Evolutionary conservation across 768 basidiomycete genomes (phyloP), one percentile per base, ranked within the genome.

Genomic region (Mycena rosella): DNA sequence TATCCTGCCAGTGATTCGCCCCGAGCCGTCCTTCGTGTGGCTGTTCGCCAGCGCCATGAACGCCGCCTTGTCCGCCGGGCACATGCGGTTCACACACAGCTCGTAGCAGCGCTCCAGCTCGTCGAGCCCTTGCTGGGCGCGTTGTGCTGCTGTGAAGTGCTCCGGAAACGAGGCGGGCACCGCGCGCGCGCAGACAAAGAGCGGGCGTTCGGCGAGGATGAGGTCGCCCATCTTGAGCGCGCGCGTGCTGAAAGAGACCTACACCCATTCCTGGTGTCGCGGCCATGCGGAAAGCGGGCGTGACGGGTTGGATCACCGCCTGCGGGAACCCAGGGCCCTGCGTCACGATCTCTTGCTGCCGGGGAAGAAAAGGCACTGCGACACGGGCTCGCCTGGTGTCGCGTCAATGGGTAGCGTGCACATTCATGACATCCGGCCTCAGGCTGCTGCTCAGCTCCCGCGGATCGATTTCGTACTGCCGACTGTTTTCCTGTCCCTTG

Each of bases 161-260:
- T 38, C 27, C 2, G 49, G 22, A 1, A n/a, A 7, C 26, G 29
- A 24, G n/a, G 53, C 14, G 15, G 20, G 14, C 30, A 68, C 63
- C 7, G 63, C 69, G 32, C 48, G 56, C 3, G 80, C 76, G 18
- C 58, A 38, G 13, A 83, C 68, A n/a, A 83, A 67, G 44, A 83
- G 71, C 2, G 82, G 81, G 5, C 82, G 79, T 52, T 84, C 82
- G 24, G 67, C 70, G 15, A 82, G 65, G 53, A 84, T 78, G 18
- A 81, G 65, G 10, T 80, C 80, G 53, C 78, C 78, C 5, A 57
- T 47, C 27, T 69, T 67, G 57, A 82, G 72, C 22, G 74, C 61
- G 30, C 69, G 65, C 15, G 74, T 77, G 24, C 80, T 78, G 68
- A 81, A n/a, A 74, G 32, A 80, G 70, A 5, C 80, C 81, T 14